phyloP scores from a whole-genome alignment of 1,284 basidiomycete genomes.

The Lignosus rhinocerotis region DNA sequence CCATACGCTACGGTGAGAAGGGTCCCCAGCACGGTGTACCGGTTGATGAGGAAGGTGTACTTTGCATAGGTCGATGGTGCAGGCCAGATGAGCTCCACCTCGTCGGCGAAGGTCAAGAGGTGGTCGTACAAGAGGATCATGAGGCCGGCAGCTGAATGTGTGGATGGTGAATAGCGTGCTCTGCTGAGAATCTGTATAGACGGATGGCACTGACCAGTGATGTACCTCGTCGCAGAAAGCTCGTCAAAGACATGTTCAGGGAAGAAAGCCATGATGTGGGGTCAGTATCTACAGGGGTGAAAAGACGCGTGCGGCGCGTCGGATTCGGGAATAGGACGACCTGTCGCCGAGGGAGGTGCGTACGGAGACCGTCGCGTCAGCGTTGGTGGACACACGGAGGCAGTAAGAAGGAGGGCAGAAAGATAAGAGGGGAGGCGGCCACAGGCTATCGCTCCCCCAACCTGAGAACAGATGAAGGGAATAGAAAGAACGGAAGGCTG shows the following conservation, averaged over 20 bases:
- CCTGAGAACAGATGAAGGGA: not conserved
- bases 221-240: constrained; percentile 16
- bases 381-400: not conserved
- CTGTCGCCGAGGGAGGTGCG: constrained; percentile 13
- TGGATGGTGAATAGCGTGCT: not conserved
- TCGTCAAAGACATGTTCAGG: constrained; percentile 12
- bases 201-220: constrained; percentile 14
- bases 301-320: not conserved
- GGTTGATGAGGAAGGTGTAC: constrained; percentile 45
- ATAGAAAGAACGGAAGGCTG: not conserved
- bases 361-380: not conserved
- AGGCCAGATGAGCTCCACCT: constrained; percentile 48
- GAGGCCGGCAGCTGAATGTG: constrained; percentile 28
- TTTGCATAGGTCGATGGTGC: constrained; percentile 43
- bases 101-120: constrained; percentile 45
- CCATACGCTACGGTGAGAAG: constrained; percentile 41
- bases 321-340: constrained; percentile 15
- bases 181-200: no score
- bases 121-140: constrained; percentile 50
- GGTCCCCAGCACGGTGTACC: constrained; percentile 44
- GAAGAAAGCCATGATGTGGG: constrained; percentile 4
- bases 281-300: not conserved
- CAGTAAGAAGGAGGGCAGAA: not conserved
- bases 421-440: not conserved
- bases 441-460: not conserved